Evolutionary conservation across 108 stramenopile genomes (phyloP), one percentile per base, ranked within the genome.

Genomic region (Nitzschia sp.): DNA sequence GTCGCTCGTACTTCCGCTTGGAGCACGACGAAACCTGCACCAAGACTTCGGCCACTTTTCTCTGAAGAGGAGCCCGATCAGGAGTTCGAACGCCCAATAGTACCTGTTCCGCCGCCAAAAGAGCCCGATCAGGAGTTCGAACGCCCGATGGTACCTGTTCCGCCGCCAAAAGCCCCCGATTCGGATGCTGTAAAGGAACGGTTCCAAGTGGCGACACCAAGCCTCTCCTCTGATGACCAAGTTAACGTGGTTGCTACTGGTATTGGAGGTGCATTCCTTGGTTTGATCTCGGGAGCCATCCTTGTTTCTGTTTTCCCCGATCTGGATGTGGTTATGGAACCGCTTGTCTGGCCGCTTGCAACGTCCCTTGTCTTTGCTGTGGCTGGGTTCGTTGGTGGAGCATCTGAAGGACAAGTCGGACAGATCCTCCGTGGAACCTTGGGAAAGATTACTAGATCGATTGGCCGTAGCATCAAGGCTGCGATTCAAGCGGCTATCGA

Each of bases 271-370:
- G 46, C 60, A 19, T 32, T 72, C 21, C 46, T 62, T 38, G 71
- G 71, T 64, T 47, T 54, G 19, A 1, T 64, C 13, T 38, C 64
- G 2, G 71, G 71, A 23, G 54, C 42, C 11, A 32, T 72, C 8
- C 28, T 61, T 21, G 36, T 63, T 21, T 17, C 46, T 23, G 33
- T 64, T 13, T 33, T 56, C 35, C 71, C 71, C 17, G 38, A 72
- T 63, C 49, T 72, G 25, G 71, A 72, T 55, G 15, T 72, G 25
- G 31, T 51, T 9, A 57, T 38, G 26, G 49, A 61, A 33, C 61
- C 81, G 8, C n/a, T 74, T 23, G 64, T 81, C n/a, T 80, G 81
- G 30, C 86, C 86, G 28, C 60, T 71, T 1, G 76, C 71, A 0
- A 48, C 71, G 29, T 81, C 81, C 13, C 51, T 77, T 17, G 19